Conservation (phyloP, 2,329 filamentous ascomycete genomes). For the Trichoderma cornu-damae region DNA sequence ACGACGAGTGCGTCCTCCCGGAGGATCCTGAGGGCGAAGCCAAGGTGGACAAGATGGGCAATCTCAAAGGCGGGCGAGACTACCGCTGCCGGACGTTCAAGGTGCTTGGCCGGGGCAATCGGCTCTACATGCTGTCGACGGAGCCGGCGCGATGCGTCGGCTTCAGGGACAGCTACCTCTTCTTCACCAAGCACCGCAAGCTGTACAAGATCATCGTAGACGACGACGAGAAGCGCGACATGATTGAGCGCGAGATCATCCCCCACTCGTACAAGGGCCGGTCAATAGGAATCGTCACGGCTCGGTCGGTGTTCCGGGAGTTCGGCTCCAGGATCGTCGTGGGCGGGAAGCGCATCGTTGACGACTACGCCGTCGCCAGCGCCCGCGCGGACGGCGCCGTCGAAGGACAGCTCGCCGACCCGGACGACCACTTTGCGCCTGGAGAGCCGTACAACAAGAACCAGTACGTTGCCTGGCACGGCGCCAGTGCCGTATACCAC, state of each 20-base stretch:
- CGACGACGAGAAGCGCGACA: conserved; percentile 92
- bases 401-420: conserved; percentile 88
- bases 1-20: conserved; percentile 87
- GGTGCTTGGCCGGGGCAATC: conserved; percentile 72
- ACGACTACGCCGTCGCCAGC: conserved; percentile 82
- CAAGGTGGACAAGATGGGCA: conserved; percentile 87
- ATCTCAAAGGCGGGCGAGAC: conserved; percentile 76
- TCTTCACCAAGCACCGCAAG: conserved; percentile 96
- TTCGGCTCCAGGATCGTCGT: conserved; percentile 94
- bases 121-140: conserved; percentile 97
- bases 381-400: conserved; percentile 70
- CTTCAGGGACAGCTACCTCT: conserved; percentile 95
- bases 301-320: conserved; percentile 92
- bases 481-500: conserved; percentile 93
- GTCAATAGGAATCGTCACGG: conserved; percentile 93
- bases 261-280: conserved; percentile 98
- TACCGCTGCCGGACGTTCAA: conserved; percentile 96
- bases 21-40: conserved; percentile 83
- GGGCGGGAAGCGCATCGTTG: conserved; percentile 75
- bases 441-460: conserved; percentile 96
- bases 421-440: conserved; percentile 70
- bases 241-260: conserved; percentile 93
- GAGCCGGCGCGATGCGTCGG: conserved; percentile 95
- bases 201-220: conserved; percentile 98
- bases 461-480: conserved; percentile 97